These are phyloP conservation scores for Penicillium verhagenii DNA, from an alignment of 495 filamentous ascomycete species.

Conservation along the genomic window DNA sequence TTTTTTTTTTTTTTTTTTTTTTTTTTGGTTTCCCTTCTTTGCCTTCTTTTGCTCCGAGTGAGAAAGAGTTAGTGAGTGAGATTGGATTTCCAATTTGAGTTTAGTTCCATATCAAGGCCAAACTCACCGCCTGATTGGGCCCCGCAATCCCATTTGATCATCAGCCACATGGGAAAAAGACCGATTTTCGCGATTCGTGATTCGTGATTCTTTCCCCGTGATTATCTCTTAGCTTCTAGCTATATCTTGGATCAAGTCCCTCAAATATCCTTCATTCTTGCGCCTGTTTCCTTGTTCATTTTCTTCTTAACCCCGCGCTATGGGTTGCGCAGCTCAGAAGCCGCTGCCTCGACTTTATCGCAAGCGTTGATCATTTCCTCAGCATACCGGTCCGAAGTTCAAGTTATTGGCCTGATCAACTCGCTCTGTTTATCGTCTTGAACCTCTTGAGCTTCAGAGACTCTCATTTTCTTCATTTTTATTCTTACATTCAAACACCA, in stretches of 20 bases:
- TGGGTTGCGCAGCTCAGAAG: conserved; percentile 11
- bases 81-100: background rate
- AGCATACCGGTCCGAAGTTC: background rate
- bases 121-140: background rate
- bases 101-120: background rate
- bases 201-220: background rate
- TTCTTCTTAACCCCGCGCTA: conserved; percentile 8
- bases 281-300: background rate
- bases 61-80: too few relatives aligned
- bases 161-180: background rate
- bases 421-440: background rate
- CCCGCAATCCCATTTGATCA: background rate
- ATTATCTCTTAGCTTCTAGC: background rate
- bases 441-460: too few relatives aligned
- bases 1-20: too few relatives aligned
- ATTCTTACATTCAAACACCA: background rate
- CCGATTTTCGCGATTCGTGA: too few relatives aligned
- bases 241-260: background rate
- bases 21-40: too few relatives aligned
- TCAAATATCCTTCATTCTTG: background rate
- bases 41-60: too few relatives aligned
- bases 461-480: background rate
- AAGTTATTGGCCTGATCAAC: background rate
- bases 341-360: conserved; percentile 18
- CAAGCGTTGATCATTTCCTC: conserved; percentile 18